Conservation (phyloP, 1,139 yeast species). For the Hyphopichia burtonii region DNA sequence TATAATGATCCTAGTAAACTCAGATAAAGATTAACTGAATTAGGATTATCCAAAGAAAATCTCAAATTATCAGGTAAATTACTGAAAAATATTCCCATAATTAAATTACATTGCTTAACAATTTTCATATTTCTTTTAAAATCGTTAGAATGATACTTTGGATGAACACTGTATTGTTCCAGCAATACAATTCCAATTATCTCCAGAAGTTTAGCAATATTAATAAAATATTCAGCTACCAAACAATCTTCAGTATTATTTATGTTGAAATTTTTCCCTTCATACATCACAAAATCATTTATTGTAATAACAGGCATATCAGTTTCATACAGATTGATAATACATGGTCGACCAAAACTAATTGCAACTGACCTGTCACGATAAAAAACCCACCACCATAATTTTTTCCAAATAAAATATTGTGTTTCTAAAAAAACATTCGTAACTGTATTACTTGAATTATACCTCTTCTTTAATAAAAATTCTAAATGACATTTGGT, state of each 20-base stretch:
- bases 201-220: slow-evolving; percentile 9
- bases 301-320: slow-evolving; percentile 6
- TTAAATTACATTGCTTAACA: slow-evolving; percentile 11
- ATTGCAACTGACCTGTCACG: slow-evolving; percentile 11
- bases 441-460: neutral
- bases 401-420: slow-evolving; percentile 9
- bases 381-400: slow-evolving; percentile 15
- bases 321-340: slow-evolving; percentile 6
- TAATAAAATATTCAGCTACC: slow-evolving; percentile 9
- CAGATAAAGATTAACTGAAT: slow-evolving; percentile 8
- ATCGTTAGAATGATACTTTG: neutral
- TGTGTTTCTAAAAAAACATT: slow-evolving; percentile 8
- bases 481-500: slow-evolving; percentile 5
- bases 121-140: slow-evolving; percentile 7
- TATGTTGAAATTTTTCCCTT: slow-evolving; percentile 6
- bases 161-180: slow-evolving; percentile 8
- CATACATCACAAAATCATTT: slow-evolving; percentile 10
- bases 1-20: slow-evolving; percentile 11
- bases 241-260: slow-evolving; percentile 6
- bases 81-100: slow-evolving; percentile 10
- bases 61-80: slow-evolving; percentile 8
- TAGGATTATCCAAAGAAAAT: slow-evolving; percentile 8
- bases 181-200: slow-evolving; percentile 9
- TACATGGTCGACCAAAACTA: slow-evolving; percentile 12
- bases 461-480: slow-evolving; percentile 2